Evolutionary conservation across 306 rosid genomes (phyloP).

Genomic region (Cucumis melo): DNA sequence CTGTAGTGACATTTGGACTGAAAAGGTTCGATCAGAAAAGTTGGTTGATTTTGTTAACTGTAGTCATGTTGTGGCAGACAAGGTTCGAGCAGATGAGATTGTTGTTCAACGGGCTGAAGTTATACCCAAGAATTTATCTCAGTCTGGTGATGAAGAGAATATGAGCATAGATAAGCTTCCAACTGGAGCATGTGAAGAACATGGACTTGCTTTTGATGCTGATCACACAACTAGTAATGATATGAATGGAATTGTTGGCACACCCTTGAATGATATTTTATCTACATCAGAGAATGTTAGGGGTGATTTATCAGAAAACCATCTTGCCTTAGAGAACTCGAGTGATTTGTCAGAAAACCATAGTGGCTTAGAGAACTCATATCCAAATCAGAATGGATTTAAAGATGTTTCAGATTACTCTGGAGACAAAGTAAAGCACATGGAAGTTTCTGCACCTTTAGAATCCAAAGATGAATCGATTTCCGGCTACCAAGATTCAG

Average conservation of each 20-base stretch:
- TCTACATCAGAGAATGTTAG: slow-evolving; percentile 22
- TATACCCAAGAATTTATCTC: slow-evolving; percentile 13
- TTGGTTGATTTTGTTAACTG: slow-evolving; percentile 8
- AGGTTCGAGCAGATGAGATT: slow-evolving; percentile 14
- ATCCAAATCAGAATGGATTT: slow-evolving; percentile 20
- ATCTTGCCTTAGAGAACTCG: slow-evolving; percentile 14
- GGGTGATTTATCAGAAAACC: slow-evolving; percentile 20
- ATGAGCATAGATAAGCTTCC: slow-evolving; percentile 15
- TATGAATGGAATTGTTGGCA: slow-evolving; percentile 11
- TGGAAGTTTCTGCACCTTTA: slow-evolving; percentile 21
- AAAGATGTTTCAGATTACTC: slow-evolving; percentile 24
- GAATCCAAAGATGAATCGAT: slow-evolving; percentile 18
- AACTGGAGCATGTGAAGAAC: slow-evolving; percentile 13
- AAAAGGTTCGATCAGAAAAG: slow-evolving; percentile 13
- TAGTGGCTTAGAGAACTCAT: slow-evolving; percentile 10
- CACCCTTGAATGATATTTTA: slow-evolving; percentile 19
- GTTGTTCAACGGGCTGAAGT: slow-evolving; percentile 11
- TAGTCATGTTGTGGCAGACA: slow-evolving; percentile 14
- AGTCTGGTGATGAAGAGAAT: slow-evolving; percentile 8
- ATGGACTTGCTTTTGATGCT: slow-evolving; percentile 15
- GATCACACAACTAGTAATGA: slow-evolving; percentile 10
- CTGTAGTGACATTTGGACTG: slow-evolving; percentile 13
- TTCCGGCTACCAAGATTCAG: slow-evolving; percentile 19
- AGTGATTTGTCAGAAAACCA: too few species aligned
- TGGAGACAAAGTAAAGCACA: slow-evolving; percentile 12